Base-by-base conservation (phyloP, 75 land plant species). In the Isoetes taiwanensis region DNA sequence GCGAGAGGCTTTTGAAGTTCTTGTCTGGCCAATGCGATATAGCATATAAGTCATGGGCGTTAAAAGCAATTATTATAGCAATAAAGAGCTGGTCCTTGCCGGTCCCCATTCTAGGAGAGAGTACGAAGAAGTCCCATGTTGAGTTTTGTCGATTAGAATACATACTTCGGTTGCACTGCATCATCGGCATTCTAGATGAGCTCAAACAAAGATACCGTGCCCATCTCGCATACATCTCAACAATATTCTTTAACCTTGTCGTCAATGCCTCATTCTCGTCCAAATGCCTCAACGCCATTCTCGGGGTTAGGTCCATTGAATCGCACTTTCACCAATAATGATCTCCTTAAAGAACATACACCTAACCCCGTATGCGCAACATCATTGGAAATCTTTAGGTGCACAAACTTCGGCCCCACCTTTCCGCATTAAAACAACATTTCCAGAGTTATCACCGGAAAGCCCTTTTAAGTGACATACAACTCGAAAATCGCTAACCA, bases 171-270 rank as follows among this genome's bases (percentile, higher is more conserved):
- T 76, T 33, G 97, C 93, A 56, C 80, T 28, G 97, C 97, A 78
- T 90, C 97, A 62, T 90, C 97, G 5, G 97, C 94, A 74, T 90
- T 90, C 62, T 90, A 93, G 57, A 90, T 72, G 53, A 90, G 68
- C 70, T 90, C 97, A 77, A 80, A 90, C 10, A 90, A 74, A 56
- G n/a, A 80, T 80, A 12, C 88, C 93, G 52, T 91, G 93, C 9
- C 97, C 97, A 76, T 90, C 93, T 12, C n/a, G 87, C 87, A 78
- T 90, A 90, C 97, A 90, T 90, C 58, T 90, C 97, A 57, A 90
- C 87, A 31, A 90, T 90, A 71, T 90, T 86, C 35, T 76, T 85
- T 43, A 90, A 76, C 32, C 97, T 72, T 3, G 84, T 90, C 41
- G 97, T 90, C 68, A 90, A 67, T 9, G 84, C 83, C 59, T 90